phyloP scores from a whole-genome alignment of 2,329 filamentous ascomycete genomes.

The Fonsecaea erecta region DNA sequence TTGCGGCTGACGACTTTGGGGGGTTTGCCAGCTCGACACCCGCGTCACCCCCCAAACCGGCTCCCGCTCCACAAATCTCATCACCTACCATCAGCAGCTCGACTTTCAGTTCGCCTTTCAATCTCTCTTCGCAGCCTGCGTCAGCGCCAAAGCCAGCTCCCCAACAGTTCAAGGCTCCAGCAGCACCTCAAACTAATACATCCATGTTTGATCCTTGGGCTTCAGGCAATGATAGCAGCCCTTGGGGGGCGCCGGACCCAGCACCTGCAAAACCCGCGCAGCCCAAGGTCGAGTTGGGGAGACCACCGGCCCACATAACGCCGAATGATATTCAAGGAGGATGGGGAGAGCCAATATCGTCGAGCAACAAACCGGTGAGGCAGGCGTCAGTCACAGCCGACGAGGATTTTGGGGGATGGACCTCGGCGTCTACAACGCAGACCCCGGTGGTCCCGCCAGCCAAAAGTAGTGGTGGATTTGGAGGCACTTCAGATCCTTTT shows the following conservation, averaged over 20 bases:
- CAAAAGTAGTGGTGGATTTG: slow-evolving; percentile 35
- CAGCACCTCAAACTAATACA: slow-evolving; percentile 40
- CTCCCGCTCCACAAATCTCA: slow-evolving; percentile 39
- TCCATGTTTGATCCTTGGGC: slow-evolving; percentile 78
- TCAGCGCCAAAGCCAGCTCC: slow-evolving; percentile 44
- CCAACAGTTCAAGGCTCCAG: slow-evolving; percentile 43
- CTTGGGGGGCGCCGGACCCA: slow-evolving; percentile 73
- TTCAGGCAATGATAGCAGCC: slow-evolving; percentile 60
- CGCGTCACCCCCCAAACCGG: slow-evolving; percentile 43
- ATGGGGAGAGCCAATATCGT: slow-evolving; percentile 57
- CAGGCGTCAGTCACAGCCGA: slow-evolving; percentile 77
- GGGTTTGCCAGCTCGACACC: slow-evolving; percentile 37
- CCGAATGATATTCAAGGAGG: slow-evolving; percentile 69
- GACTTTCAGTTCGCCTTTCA: slow-evolving; percentile 73
- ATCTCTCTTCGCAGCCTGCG: slow-evolving; percentile 66
- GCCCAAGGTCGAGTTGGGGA: slow-evolving; percentile 41
- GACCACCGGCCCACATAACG: slow-evolving; percentile 53
- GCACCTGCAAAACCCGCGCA: slow-evolving; percentile 44
- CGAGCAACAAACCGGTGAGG: slow-evolving; percentile 43
- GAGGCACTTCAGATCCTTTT: slow-evolving; percentile 36
- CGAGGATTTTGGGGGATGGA: slow-evolving; percentile 96
- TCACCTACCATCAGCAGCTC: slow-evolving; percentile 31
- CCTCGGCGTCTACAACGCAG: slow-evolving; percentile 67
- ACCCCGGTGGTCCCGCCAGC: slow-evolving; percentile 30
- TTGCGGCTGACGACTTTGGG: slow-evolving; percentile 39